These are phyloP conservation scores for Zea mays DNA, from an alignment of 176 grass and related monocot species.

Conservation along the genomic window DNA sequence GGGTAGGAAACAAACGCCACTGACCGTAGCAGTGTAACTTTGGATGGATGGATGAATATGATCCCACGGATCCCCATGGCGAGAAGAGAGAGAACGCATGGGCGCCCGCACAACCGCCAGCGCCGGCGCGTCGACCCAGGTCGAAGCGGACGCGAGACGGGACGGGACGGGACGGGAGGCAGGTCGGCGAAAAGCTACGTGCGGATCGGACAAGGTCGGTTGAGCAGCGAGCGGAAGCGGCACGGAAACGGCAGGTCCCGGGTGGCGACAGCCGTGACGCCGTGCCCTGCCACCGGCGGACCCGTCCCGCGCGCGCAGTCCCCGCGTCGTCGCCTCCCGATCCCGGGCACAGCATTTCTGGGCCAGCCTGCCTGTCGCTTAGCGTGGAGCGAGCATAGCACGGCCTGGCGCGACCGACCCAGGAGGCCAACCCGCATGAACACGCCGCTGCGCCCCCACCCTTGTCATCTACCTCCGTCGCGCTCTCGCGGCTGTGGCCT, in stretches of 20 bases:
- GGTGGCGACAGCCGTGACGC: slow-evolving; percentile 36
- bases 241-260: background rate
- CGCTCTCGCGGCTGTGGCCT: background rate
- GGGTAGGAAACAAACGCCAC: too few species aligned
- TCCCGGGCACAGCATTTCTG: slow-evolving; percentile 27
- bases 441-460: slow-evolving; percentile 9
- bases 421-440: slow-evolving; percentile 34
- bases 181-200: background rate
- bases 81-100: background rate
- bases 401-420: slow-evolving; percentile 38
- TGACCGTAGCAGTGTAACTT: too few species aligned
- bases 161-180: background rate
- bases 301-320: slow-evolving; percentile 18
- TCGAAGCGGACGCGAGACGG: background rate
- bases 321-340: slow-evolving; percentile 34
- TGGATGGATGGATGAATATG: too few species aligned
- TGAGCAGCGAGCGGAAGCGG: background rate
- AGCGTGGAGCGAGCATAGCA: background rate
- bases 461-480: background rate
- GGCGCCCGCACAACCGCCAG: slow-evolving; percentile 5
- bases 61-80: background rate
- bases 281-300: background rate
- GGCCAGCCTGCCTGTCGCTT: slow-evolving; percentile 35
- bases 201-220: too few species aligned
- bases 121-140: slow-evolving; percentile 1